Base-by-base conservation (phyloP, 1,284 basidiomycete genomes). In the Gastroboletus turbinatus region DNA sequence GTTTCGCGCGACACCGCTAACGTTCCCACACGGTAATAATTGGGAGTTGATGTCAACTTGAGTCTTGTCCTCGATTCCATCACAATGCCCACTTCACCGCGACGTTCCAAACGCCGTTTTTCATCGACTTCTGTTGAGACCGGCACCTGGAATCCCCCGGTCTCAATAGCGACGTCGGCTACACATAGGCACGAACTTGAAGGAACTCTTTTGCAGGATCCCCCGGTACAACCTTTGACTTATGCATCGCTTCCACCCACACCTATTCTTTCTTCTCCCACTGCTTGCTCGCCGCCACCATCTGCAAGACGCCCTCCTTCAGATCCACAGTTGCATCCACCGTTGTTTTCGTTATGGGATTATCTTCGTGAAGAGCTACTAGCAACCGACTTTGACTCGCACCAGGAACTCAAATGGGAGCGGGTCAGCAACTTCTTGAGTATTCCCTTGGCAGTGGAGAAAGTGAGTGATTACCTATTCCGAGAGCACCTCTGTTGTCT, bases 351-450 rank as follows among this genome's bases (percentile, higher is more conserved):
- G 11, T 68, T 97, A 23, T 96, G 94, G 94, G 94, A 96, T 61
- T 96, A 97, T 70, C 79, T 97, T 27, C 80, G 88, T 23, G 92
- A 95, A 66, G 90, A 94, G 67, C 77, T 96, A 16, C 75, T 95
- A 9, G 92, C 91, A 0, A 95, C 90, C 32, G 94, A 96, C 75
- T 92, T 94, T 70, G 94, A 96, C 71, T 93, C 89, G 0, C 90
- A 94, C 58, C 92, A 96, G 67, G 94, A 96, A 69, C 76, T 95
- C 63, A 95, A 95, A 73, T 94, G 94, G 91, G 97, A 99, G 67
- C 80, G 97, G n/a, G 96, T 99, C 48, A 90, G 92, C 69, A 99
- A 99, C 74, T 99, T 99, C 68, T 76, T 99, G 59, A 89, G 85
- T 54, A 94, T 99, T 40, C 97, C 97, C 0, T 70, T 95, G 9